A percentile compares a stretch with the other conserved stretches of the same genome.
phyloP scores from a whole-genome alignment of 2,329 filamentous ascomycete genomes.

The Claviceps humidiphila region DNA sequence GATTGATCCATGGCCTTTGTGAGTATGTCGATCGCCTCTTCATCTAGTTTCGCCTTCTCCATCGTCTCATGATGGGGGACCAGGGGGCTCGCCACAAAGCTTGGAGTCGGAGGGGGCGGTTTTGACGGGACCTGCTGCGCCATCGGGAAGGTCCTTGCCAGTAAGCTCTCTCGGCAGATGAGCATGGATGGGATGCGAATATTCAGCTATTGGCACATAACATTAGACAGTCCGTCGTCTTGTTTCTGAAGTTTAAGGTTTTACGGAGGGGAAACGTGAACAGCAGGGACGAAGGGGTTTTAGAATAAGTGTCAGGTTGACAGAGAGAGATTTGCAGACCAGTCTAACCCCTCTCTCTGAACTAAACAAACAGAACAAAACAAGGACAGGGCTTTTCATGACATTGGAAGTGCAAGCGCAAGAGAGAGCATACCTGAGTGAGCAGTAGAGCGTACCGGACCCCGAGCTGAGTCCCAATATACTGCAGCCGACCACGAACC shows the following conservation, averaged over 20 bases:
- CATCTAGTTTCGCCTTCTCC: constrained; percentile 31
- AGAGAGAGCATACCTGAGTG: constrained; percentile 31
- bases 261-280: not conserved
- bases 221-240: not conserved
- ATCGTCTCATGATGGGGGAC: constrained; percentile 34
- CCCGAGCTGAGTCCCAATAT: constrained; percentile 42
- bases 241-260: not conserved
- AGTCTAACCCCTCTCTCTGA: too few species aligned
- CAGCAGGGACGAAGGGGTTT: too few species aligned
- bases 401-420: not conserved
- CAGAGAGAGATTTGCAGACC: too few species aligned
- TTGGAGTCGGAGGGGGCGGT: constrained; percentile 19
- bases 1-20: constrained; percentile 25
- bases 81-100: constrained; percentile 26
- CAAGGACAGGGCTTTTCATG: not conserved
- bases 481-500: constrained; percentile 38
- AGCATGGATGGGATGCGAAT: constrained; percentile 50
- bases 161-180: constrained; percentile 39
- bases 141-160: constrained; percentile 29
- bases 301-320: too few species aligned
- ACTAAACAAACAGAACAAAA: not conserved
- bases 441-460: constrained; percentile 45
- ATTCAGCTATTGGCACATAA: constrained; percentile 29
- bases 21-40: constrained; percentile 28
- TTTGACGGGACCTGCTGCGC: constrained; percentile 29